Evolutionary conservation across 805 yeast species (phyloP), one percentile per base, ranked within the genome.

Genomic region (Pachysolen tannophilus): DNA sequence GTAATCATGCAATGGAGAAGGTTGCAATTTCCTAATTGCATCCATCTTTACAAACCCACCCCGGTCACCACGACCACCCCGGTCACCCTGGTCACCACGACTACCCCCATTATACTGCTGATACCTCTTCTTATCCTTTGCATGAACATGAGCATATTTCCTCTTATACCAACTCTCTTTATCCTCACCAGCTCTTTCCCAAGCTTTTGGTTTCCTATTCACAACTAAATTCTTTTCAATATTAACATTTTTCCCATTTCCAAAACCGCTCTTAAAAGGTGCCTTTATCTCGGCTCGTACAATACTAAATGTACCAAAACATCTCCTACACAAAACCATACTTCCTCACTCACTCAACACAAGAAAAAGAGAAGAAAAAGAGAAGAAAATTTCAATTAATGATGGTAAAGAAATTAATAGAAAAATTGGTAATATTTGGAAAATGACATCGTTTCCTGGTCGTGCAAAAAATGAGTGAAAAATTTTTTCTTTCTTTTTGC

Each of bases 141-240:
- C 81, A 48, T 79, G 86, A 13, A 77, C 70, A 55, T 78, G 82
- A 1, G 82, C 82, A 50, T 67, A 80, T 47, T 75, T 78, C 34
- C 67, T 63, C 30, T 62, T 65, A 58, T 81, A 82, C 62, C 68
- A 82, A 3, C 65, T 55, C 21, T 75, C 85, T 47, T 80, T 81
- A 38, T 68, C 67, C 55, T 70, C 70, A 14, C 78, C 78, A 35
- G 61, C 72, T 40, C 54, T 53, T 46, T 76, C 81, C 90, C 90
- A 82, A 0, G 86, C 82, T 46, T 81, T 82, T 23, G 44, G 42
- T 28, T 54, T 47, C 10, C 48, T 50, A 14, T 57, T 41, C 1
- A 38, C 28, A 6, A 75, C 73, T 48, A 74, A 58, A 42, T 64
- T 67, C 41, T 50, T 65, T 13, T 70, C 72, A 35, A 75, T 58